These are phyloP conservation scores for Paramecium pentaurelia DNA, from an alignment of 73 alveolate genomes.

Conservation along the genomic window DNA sequence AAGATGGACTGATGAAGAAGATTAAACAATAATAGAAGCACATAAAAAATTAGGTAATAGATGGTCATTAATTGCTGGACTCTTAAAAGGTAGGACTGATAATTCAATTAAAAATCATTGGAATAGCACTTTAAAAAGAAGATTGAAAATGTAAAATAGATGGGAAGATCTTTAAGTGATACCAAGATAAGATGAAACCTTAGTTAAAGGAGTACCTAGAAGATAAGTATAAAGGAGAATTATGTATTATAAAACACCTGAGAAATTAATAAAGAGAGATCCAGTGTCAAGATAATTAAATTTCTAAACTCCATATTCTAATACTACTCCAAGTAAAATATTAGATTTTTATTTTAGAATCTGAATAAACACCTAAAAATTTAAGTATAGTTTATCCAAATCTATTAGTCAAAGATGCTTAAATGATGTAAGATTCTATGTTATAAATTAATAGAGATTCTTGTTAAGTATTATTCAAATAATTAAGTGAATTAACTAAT, in stretches of 20 bases:
- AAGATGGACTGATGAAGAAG: slow-evolving; percentile 96
- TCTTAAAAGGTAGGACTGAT: slow-evolving; percentile 89
- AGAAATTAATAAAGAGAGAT: slow-evolving; percentile 22
- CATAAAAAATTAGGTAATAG: slow-evolving; percentile 90
- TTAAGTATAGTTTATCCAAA: slow-evolving; percentile 23
- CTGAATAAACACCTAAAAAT: background rate
- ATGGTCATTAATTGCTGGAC: slow-evolving; percentile 90
- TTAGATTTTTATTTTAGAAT: background rate
- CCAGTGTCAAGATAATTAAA: slow-evolving; percentile 23
- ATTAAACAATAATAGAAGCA: slow-evolving; percentile 82
- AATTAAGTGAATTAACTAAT: slow-evolving; percentile 8
- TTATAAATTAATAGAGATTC: background rate
- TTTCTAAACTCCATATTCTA: slow-evolving; percentile 26
- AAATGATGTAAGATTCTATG: background rate
- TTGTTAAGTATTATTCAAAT: background rate
- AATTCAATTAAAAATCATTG: slow-evolving; percentile 94
- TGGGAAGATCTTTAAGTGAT: slow-evolving; percentile 53
- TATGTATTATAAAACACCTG: slow-evolving; percentile 24
- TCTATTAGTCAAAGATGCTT: background rate
- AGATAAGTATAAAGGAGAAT: slow-evolving; percentile 13
- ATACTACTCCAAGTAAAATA: background rate
- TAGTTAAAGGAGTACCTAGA: slow-evolving; percentile 37
- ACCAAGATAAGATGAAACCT: background rate
- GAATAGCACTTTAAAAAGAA: slow-evolving; percentile 83
- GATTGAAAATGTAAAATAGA: slow-evolving; percentile 49